Evolutionary conservation across 2,329 filamentous ascomycete genomes (phyloP), one percentile per base, ranked within the genome.

Genomic region (Penicillium sp.): DNA sequence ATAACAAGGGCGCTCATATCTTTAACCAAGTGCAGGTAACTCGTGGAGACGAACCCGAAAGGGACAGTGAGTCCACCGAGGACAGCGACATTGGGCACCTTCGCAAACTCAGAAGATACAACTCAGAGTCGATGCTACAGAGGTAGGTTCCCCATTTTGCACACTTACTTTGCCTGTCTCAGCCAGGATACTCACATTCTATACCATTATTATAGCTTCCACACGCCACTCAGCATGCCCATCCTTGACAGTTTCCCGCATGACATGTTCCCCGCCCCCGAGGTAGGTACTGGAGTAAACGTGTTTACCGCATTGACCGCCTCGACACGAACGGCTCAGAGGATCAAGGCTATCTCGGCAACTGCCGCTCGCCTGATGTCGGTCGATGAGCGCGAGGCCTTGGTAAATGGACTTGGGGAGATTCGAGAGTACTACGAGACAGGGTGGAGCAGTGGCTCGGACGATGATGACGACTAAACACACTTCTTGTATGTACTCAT

Each of bases 391-490:
- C 82, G 93, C 40, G 94, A 99, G 73, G 79, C 80, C 3, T 78
- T 97, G n/a, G 84, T 85, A 44, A 94, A 96, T 67, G 86, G 88
- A 13, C 78, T 99, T 38, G 86, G 88, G 25, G 87, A 89, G 56
- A 86, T 97, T 65, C 87, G 88, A 1, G 92, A 96, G 67, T 89
- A 89, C 56, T 97, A 97, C 70, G 86, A 90, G 63, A 90, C 94
- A 58, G 91, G 91, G 1, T 96, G 90, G 89, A 86, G 85, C 13
- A 91, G 88, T 65, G 90, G 86, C 50, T 74, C 70, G 21, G 77
- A 78, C 32, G 72, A 71, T 41, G 75, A 73, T 16, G 73, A 77
- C 56, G 76, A 78, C 58, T 75, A 62, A 53, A 53, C 35, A 47
- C 37, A 10, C 12, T 18, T 5, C 9, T 21, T 18, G 54, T 42